Conservation (phyloP, 352 stramenopile genomes). For the Aphanomyces stellatus region DNA sequence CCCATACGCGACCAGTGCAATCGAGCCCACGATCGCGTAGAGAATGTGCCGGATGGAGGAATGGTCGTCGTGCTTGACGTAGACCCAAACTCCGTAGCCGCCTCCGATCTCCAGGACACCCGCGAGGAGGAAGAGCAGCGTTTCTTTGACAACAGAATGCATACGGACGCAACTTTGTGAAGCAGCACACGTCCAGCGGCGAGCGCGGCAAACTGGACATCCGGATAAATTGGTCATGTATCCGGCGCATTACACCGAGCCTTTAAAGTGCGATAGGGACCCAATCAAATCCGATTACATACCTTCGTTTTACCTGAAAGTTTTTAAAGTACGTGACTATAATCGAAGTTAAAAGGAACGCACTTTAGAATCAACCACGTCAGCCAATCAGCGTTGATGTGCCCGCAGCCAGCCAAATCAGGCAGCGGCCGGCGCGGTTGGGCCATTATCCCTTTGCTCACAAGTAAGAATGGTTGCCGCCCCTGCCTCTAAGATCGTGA, state of each 20-base stretch:
- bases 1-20: slow-evolving; percentile 15
- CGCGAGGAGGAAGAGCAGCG: slow-evolving; percentile 48
- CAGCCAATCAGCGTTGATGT: slow-evolving; percentile 3
- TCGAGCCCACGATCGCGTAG: slow-evolving; percentile 8
- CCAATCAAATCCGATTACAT: slow-evolving; percentile 3
- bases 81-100: slow-evolving; percentile 53
- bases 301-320: not conserved
- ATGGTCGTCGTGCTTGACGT: slow-evolving; percentile 2
- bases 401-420: slow-evolving; percentile 14
- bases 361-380: not conserved
- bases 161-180: too few species aligned
- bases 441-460: slow-evolving; percentile 15
- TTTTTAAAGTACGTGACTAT: too few species aligned
- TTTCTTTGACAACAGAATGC: too few species aligned
- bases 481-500: slow-evolving; percentile 63
- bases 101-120: slow-evolving; percentile 54
- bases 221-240: too few species aligned
- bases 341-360: too few species aligned
- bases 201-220: too few species aligned
- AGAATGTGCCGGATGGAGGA: not conserved
- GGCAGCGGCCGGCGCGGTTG: not conserved
- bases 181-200: too few species aligned
- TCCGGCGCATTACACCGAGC: too few species aligned
- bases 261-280: not conserved
- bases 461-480: slow-evolving; percentile 17